Evolutionary conservation across 768 basidiomycete genomes (phyloP), one percentile per base, ranked within the genome.

Genomic region (Scleroderma bovista): DNA sequence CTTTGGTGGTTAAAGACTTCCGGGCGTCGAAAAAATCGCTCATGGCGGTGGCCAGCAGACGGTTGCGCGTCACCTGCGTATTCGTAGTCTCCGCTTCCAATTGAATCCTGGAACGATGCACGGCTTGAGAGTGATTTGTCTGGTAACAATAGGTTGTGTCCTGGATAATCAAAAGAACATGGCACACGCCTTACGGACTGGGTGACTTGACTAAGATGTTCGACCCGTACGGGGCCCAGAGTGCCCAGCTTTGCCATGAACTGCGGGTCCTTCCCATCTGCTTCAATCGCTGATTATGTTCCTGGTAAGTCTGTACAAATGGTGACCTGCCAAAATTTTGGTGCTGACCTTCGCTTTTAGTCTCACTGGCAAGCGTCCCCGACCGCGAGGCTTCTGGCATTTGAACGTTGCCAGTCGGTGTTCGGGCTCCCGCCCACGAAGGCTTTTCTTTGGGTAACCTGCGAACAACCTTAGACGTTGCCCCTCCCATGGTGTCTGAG

Each of bases 241-340:
- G 65, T 71, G 55, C 56, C 77, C 44, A 93, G 66, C 56, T 86
- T 88, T 32, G 77, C 72, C 57, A 86, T 63, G 45, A 91, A 78
- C 23, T 88, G 78, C 2, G 86, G 85, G 58, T 93, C 88, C 48
- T 70, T 72, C n/a, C 79, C 75, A 56, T 92, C 87, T 47, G 60
- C 67, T 48, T 79, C 72, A 57, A 88, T 81, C 8, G 70, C 86
- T 88, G 55, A 39, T 38, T 42, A 39, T 20, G 16, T 32, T 33
- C 47, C 41, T 51, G 44, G 34, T 41, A 29, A 22, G 22, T 3
- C 26, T 38, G 26, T 15, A 6, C 17, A 22, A 15, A 13, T 7
- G 7, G 29, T n/a, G 40, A 32, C 48, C 33, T 7, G 50, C 38
- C 45, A 34, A 50, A 32, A 1, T 22, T 17, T 32, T 6, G 9